Base-by-base conservation (phyloP, 257 asterid species). In the Lavandula angustifolia region DNA sequence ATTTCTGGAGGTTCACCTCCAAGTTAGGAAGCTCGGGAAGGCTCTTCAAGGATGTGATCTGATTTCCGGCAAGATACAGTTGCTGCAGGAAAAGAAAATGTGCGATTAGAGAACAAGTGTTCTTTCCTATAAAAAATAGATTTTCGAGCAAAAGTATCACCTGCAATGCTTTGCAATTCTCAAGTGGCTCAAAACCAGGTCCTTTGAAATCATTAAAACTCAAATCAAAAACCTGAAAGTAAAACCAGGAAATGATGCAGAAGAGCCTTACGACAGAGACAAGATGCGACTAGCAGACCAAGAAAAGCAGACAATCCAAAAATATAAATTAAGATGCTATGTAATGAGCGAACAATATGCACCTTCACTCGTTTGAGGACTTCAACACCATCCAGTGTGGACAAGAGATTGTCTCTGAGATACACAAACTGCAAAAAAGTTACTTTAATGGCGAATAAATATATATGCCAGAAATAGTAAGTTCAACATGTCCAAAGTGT, bases 51-150 rank as follows among this genome's bases (percentile, higher is more conserved):
- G 99, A 94, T 33, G 96, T 82, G 75, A 94, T 85, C 76, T 94
- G 96, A 72, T 94, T 94, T 70, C 99, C 99, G 68, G 99, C 99
- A 68, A 94, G 96, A 78, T 94, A 94, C 14, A 94, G 99, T 94
- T 94, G 99, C 99, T 94, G 84, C 74, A 81, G 73, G 54, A 49
- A 68, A 56, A 52, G 48, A 57, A 65, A 55, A 72, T 64, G 48
- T 64, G 50, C 56, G 46, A 56, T 17, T 58, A 42, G 69, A 57
- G 16, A 57, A 51, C 14, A 62, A 33, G 31, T 4, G 2, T 58
- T 68, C 16, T 35, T 46, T 51, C 27, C 55, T 46, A 57, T 51
- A 46, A 50, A 65, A 8, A 60, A 34, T 7, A 43, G 61, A 71
- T 5, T 7, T 2, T 57, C 52, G 13, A 60, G 66, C 44, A 78